Base-by-base conservation (phyloP, 495 filamentous ascomycete genomes). In the Aspergillus cristatus region DNA sequence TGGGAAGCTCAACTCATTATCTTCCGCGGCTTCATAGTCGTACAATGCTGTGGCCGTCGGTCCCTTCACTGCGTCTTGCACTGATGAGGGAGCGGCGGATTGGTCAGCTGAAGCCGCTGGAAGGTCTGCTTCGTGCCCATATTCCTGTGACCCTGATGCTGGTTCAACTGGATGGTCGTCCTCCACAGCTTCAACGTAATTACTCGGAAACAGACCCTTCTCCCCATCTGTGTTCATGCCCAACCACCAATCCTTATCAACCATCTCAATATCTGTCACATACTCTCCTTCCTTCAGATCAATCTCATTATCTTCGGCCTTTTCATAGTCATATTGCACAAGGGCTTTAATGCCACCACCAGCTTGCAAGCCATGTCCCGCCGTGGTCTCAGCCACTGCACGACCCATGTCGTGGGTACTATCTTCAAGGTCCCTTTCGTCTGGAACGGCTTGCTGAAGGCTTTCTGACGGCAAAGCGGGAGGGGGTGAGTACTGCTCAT, bases 191-290 rank as follows among this genome's bases (percentile, higher is more conserved):
- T 96, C 86, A 18, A 97, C 93, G 43, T 97, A 99, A 61, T 94
- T 96, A 57, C 85, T 90, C 0, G 91, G 91, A 68, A 99, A 99
- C 18, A 97, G 68, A 6, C 91, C 91, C 22, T 67, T 74, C 53
- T 96, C 84, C 40, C 91, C 93, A 34, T 60, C 67, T 5, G 63
- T 51, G 56, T 96, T 97, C 39, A 78, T 78, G 8, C 91, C 91
- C 72, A 91, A 79, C 91, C 91, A 99, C 91, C 91, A 99, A 54
- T 97, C 90, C 32, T 74, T 64, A 45, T 98, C 93, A 1, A 98
- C 87, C 86, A 94, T 93, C 32, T 99, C 87, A 51, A 99, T 94
- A 44, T 95, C 79, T n/a, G 79, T 89, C 25, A 99, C 81, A 47
- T 79, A 76, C 39, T 94, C 86, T 13, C 88, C 87, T 60, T 99